These are phyloP conservation scores for Eimeria acervulina DNA, from an alignment of 169 alveolate genomes.

Conservation along the genomic window DNA sequence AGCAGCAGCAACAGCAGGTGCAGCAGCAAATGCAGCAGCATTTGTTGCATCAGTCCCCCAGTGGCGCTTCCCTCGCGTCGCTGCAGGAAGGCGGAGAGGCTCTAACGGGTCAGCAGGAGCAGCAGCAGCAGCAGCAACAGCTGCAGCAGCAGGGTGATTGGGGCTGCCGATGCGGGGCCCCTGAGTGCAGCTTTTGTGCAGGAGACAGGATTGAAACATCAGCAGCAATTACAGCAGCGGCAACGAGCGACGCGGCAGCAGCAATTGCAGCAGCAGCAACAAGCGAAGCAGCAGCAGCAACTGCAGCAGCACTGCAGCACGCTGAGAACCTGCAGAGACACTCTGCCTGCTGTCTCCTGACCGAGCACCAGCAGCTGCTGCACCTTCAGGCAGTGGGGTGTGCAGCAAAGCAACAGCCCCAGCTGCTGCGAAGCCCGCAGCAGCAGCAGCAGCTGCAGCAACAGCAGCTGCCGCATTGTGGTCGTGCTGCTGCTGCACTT, in stretches of 20 bases:
- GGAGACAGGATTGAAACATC: not conserved
- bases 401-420: not conserved
- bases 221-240: not conserved
- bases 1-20: not conserved
- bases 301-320: slow-evolving; percentile 16
- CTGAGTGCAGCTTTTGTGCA: not conserved
- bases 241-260: not conserved
- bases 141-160: not conserved
- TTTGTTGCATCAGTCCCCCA: not conserved
- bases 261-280: not conserved
- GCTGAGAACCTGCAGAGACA: not conserved
- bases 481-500: not conserved
- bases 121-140: slow-evolving; percentile 40
- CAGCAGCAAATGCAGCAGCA: slow-evolving; percentile 52
- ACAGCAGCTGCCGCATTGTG: not conserved
- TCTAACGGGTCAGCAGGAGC: not conserved
- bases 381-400: not conserved
- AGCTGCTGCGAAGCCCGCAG: not conserved
- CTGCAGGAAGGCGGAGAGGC: slow-evolving; percentile 12
- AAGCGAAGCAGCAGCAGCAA: not conserved
- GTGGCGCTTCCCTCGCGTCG: not conserved
- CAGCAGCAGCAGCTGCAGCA: slow-evolving; percentile 29
- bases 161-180: slow-evolving; percentile 10
- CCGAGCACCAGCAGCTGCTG: slow-evolving; percentile 21
- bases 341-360: not conserved